Percentiles rank a stretch among this genome's conserved stretches.
Conservation (phyloP, 2,329 filamentous ascomycete species). For the Huntiella bhutanensis region DNA sequence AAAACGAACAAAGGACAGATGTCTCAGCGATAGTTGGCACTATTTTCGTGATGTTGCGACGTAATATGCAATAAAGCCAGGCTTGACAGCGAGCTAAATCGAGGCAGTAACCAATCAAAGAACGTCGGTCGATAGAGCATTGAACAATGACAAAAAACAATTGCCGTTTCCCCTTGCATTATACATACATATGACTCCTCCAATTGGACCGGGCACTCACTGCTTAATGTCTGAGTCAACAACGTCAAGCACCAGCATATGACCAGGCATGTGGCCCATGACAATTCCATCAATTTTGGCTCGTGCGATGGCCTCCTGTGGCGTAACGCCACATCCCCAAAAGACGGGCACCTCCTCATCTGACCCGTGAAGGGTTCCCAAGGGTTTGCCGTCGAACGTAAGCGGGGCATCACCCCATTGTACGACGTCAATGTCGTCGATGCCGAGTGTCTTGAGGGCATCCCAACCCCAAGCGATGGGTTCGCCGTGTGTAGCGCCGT, state of each 20-base stretch:
- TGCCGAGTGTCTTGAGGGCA: constrained; percentile 30
- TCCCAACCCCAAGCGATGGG: constrained; percentile 48
- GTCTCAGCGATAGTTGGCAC: too few species aligned
- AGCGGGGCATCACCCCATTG: constrained; percentile 37
- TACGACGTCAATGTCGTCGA: constrained; percentile 29
- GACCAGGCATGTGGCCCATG: constrained; percentile 41
- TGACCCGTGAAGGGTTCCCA: constrained; percentile 16
- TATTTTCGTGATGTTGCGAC: too few species aligned
- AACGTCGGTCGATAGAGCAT: too few species aligned
- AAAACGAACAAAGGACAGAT: too few species aligned
- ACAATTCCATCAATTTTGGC: constrained; percentile 33
- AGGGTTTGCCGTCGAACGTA: constrained; percentile 22
- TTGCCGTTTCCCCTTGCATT: too few species aligned
- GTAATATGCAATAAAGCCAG: too few species aligned
- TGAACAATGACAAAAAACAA: too few species aligned
- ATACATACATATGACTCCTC: too few species aligned
- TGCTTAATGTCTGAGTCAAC: neutral
- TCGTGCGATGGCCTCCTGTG: constrained; percentile 42
- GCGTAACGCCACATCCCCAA: constrained; percentile 44
- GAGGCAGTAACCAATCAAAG: too few species aligned
- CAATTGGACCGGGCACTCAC: too few species aligned
- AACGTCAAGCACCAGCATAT: constrained; percentile 40
- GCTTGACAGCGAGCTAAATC: too few species aligned
- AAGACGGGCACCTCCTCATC: constrained; percentile 34
- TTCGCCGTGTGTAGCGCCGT: constrained; percentile 40